A percentile compares a stretch with the other conserved stretches of the same genome.
Evolutionary conservation across 495 filamentous ascomycete genomes (phyloP).

Genomic region (Hypomontagnella monticulosa): DNA sequence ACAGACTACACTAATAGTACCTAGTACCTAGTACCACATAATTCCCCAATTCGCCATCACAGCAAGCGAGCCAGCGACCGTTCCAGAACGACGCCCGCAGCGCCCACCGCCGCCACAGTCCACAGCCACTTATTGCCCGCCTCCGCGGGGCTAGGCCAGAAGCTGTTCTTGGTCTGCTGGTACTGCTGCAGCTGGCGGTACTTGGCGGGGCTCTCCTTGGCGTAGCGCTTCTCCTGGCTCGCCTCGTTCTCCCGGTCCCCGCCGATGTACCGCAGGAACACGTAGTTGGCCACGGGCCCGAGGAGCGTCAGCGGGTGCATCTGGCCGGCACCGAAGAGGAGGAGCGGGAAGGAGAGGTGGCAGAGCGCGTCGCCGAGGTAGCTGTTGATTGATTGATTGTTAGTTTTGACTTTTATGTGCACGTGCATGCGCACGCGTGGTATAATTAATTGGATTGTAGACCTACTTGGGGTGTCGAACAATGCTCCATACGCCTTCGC

Average conservation of each 20-base stretch:
- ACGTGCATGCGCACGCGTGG: not conserved
- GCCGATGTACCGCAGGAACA: constrained; percentile 64
- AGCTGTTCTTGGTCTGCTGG: constrained; percentile 62
- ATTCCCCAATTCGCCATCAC: not conserved
- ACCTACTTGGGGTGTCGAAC: constrained; percentile 70
- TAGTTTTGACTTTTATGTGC: not conserved
- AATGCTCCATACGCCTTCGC: constrained; percentile 67
- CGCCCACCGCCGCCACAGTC: constrained; percentile 58
- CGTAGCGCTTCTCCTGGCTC: constrained; percentile 61
- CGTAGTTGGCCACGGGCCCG: constrained; percentile 65
- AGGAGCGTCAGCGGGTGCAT: constrained; percentile 63
- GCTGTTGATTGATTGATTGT: constrained; percentile 45
- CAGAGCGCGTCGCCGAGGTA: constrained; percentile 67
- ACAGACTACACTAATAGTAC: not conserved
- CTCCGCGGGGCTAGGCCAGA: constrained; percentile 63
- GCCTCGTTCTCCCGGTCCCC: constrained; percentile 65
- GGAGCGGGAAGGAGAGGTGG: constrained; percentile 60
- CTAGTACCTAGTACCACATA: no score
- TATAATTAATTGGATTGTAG: not conserved
- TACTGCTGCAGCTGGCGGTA: constrained; percentile 59
- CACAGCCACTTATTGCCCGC: constrained; percentile 64
- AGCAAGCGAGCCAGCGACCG: constrained; percentile 15
- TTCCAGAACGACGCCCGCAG: constrained; percentile 46
- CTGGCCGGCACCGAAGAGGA: constrained; percentile 61
- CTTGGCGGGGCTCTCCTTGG: constrained; percentile 56